Conservation (phyloP, 345 rosid genomes). For the Anastatica hierochuntica region DNA sequence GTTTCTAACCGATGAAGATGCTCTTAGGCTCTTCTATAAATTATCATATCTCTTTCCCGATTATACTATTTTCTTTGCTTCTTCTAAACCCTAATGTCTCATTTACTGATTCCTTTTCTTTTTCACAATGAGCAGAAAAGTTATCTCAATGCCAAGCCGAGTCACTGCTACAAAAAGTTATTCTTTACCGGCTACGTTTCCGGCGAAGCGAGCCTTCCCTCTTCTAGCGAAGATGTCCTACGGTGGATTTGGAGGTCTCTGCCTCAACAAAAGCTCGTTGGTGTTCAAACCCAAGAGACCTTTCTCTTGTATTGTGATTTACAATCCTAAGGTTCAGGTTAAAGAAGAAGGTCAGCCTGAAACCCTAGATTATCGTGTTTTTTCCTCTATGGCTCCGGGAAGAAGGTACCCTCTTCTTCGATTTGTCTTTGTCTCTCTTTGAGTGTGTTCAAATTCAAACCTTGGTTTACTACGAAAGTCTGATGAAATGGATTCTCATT, state of each 20-base stretch:
- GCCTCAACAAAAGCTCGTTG: constrained; percentile 20
- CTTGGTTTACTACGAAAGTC: no score
- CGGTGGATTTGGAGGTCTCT: constrained; percentile 12
- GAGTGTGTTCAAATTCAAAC: not conserved
- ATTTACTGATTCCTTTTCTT: no score
- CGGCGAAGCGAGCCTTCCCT: constrained; percentile 25
- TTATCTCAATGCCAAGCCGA: no score
- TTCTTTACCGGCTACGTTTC: no score
- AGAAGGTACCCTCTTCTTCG: constrained; percentile 33
- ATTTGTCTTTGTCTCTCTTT: not conserved
- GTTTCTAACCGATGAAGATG: no score
- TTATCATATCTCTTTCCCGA: no score
- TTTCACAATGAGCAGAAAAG: no score
- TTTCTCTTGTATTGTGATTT: constrained; percentile 46
- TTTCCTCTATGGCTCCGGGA: constrained; percentile 57
- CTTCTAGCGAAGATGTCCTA: constrained; percentile 18
- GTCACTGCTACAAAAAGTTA: no score
- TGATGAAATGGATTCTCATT: no score
- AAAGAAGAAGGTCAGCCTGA: constrained; percentile 72
- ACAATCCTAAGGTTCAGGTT: constrained; percentile 48
- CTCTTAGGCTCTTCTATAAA: no score
- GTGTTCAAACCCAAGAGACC: constrained; percentile 36
- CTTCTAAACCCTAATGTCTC: no score
- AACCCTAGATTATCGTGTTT: constrained; percentile 75
- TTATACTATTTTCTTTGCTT: no score